These are phyloP conservation scores for Panus rudis DNA, from an alignment of 768 basidiomycete species.

Conservation along the genomic window DNA sequence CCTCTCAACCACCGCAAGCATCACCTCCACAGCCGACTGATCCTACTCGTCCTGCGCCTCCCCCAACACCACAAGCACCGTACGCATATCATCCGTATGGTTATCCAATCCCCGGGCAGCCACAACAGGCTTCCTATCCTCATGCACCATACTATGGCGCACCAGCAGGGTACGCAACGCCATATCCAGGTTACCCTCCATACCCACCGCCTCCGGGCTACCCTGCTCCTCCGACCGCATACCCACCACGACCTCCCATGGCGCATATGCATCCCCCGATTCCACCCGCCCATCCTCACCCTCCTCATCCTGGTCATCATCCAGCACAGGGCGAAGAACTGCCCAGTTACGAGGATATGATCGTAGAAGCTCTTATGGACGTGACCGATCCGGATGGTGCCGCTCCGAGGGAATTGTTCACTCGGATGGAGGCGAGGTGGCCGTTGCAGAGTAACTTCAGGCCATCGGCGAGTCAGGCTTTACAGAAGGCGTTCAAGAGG, in stretches of 20 bases:
- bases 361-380: constrained; percentile 69
- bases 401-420: constrained; percentile 76
- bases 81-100: constrained; percentile 29
- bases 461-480: constrained; percentile 82
- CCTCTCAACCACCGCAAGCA: constrained; percentile 11
- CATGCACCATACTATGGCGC: constrained; percentile 62
- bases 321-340: constrained; percentile 41
- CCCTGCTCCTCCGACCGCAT: constrained; percentile 25
- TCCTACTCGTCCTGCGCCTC: constrained; percentile 18
- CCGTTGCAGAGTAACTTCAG: constrained; percentile 86
- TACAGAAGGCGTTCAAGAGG: constrained; percentile 80
- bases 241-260: neutral
- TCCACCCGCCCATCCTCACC: constrained; percentile 21
- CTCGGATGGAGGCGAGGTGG: constrained; percentile 78
- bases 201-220: constrained; percentile 23
- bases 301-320: constrained; percentile 25
- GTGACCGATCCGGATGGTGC: constrained; percentile 66
- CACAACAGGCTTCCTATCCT: constrained; percentile 49
- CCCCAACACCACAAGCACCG: constrained; percentile 7
- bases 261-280: constrained; percentile 8
- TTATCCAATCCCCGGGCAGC: constrained; percentile 50
- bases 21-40: constrained; percentile 9
- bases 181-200: constrained; percentile 23
- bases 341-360: constrained; percentile 90
- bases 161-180: constrained; percentile 17